Base-by-base conservation (phyloP, 139 green algal species). In the Chlamydomonas incerta region DNA sequence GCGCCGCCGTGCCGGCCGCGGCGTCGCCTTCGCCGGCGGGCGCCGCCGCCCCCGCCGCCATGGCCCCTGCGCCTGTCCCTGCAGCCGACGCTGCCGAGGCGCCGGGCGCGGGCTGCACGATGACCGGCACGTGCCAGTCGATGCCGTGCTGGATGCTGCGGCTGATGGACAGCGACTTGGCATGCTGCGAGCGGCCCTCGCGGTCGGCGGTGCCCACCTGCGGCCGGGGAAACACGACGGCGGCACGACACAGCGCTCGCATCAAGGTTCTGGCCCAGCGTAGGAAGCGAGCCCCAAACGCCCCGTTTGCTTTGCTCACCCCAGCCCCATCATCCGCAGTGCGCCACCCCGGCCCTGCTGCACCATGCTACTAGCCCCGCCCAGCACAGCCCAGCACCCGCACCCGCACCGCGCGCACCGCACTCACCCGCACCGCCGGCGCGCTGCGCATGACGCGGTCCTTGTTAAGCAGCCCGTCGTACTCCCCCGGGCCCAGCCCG, bases 111-210 rank as follows among this genome's bases (percentile, higher is more conserved):
- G 55, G 63, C 50, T 87, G 68, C 13, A 92, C 47, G n/a, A 90
- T 74, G 60, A 92, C 70, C 10, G 85, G 85, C 28, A 88, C 67
- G 69, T 88, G 85, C 84, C 85, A 92, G 84, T 92, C 85, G 50
- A 92, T 90, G 67, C 88, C 88, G 63, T 92, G 66, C 75, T 92
- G 88, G 35, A 92, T 89, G 72, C 58, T 84, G 34, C 88, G 88
- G 60, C 67, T 85, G 50, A 92, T 46, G 68, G 47, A 80, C 2
- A 92, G 80, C 24, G 88, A 87, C 69, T 90, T 87, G 55, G 62
- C 35, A 50, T 92, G 88, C 9, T 41, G 5, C 0, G 60, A 74
- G 23, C 31, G 46, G 5, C 88, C 88, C 3, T 60, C 35, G 2
- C 88, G 88, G 52, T 67, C 74, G 4, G 21, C 60, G 28, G 31